phyloP scores from a whole-genome alignment of 768 basidiomycete species.

The Trametes gibbosa region DNA sequence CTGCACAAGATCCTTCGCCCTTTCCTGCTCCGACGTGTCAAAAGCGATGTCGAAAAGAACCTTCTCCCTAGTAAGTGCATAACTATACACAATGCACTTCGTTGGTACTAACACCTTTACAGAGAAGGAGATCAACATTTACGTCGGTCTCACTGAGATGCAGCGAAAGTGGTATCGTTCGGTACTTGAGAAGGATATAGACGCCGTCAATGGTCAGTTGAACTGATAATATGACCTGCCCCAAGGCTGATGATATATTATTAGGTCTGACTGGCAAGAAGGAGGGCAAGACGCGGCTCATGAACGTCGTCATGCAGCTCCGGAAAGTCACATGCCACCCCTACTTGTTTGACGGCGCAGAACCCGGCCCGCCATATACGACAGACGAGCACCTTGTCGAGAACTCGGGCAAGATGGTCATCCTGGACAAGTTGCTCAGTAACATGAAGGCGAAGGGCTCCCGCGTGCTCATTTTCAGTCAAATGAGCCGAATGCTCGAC shows the following conservation, averaged over 20 bases:
- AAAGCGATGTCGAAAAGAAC: constrained; percentile 95
- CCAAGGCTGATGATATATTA: not conserved
- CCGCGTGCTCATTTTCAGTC: constrained; percentile 94
- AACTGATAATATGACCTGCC: not conserved
- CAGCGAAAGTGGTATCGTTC: constrained; percentile 98
- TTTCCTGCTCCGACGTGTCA: constrained; percentile 91
- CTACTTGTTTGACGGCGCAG: constrained; percentile 93
- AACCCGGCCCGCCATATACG: constrained; percentile 97
- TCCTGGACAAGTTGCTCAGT: constrained; percentile 88
- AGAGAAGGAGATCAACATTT: constrained; percentile 99
- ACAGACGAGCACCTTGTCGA: constrained; percentile 95
- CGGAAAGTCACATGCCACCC: constrained; percentile 90
- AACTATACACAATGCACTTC: not conserved
- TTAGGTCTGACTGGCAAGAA: constrained; percentile 91
- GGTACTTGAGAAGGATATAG: constrained; percentile 96
- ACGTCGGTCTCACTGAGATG: constrained; percentile 95
- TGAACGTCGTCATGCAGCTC: constrained; percentile 99
- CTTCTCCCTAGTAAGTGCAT: constrained; percentile 73
- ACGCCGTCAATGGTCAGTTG: constrained; percentile 86
- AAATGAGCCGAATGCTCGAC: constrained; percentile 99
- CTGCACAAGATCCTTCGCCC: constrained; percentile 95
- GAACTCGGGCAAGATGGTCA: constrained; percentile 96
- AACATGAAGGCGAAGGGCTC: constrained; percentile 93
- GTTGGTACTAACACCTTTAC: not conserved
- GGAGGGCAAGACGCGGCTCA: constrained; percentile 94